These are phyloP conservation scores for Helenozyma rhizophorensis DNA, from an alignment of 805 yeast species.

Conservation along the genomic window DNA sequence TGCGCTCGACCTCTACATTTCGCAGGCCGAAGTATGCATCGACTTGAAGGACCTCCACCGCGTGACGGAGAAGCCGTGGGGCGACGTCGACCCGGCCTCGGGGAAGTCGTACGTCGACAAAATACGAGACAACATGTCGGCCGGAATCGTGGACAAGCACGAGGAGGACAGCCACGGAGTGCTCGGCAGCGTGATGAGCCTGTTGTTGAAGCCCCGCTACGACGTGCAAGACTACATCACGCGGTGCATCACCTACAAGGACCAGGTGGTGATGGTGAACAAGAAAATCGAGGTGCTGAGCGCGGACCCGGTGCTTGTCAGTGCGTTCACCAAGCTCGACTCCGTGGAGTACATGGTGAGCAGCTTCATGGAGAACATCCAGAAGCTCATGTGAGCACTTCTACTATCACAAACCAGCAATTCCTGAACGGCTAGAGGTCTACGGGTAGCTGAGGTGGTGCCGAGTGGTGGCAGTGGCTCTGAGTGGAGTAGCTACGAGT, in stretches of 20 bases:
- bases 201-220: slow-evolving; percentile 24
- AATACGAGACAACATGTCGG: slow-evolving; percentile 50
- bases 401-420: too few species aligned
- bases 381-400: slow-evolving; percentile 5
- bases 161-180: slow-evolving; percentile 7
- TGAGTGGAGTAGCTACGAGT: too few species aligned
- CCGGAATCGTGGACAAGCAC: slow-evolving; percentile 9
- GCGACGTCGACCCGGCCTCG: slow-evolving; percentile 37
- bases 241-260: slow-evolving; percentile 56
- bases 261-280: slow-evolving; percentile 56
- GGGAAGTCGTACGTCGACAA: slow-evolving; percentile 57
- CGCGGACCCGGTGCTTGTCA: slow-evolving; percentile 63
- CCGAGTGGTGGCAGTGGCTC: too few species aligned
- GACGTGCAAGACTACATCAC: slow-evolving; percentile 50
- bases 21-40: slow-evolving; percentile 58
- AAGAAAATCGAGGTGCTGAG: slow-evolving; percentile 58
- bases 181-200: slow-evolving; percentile 20
- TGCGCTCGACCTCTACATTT: slow-evolving; percentile 53
- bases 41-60: slow-evolving; percentile 51
- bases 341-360: slow-evolving; percentile 51
- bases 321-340: slow-evolving; percentile 59
- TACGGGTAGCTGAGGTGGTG: too few species aligned
- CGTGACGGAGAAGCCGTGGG: slow-evolving; percentile 62
- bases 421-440: too few species aligned
- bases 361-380: slow-evolving; percentile 22